Evolutionary conservation across 305 asterid genomes (phyloP), one percentile per base, ranked within the genome.

Genomic region (Striga hermonthica): DNA sequence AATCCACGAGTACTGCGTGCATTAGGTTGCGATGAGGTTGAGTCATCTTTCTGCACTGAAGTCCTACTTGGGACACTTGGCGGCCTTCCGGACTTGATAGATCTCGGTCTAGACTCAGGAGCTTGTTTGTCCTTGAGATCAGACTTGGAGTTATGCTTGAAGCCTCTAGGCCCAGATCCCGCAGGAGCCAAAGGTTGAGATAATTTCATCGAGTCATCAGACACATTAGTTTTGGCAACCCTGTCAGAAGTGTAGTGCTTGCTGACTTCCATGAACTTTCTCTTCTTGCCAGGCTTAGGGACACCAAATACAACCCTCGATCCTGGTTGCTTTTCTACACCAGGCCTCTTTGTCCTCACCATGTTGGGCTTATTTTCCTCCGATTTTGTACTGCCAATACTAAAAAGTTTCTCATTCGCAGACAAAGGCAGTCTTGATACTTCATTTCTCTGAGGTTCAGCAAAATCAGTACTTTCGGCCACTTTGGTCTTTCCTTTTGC

Each of bases 211-310:
- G 92, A 80, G 77, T 84, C 95, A 71, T 74, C 77, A 11, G 85
- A 74, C 62, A 76, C 75, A 45, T 67, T 76, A 67, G 76, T 74
- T 81, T 81, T 86, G 67, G 74, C 60, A 67, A 66, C 76, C 75
- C 67, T 65, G 60, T 90, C 91, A 57, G 95, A 84, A 74, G 73
- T 90, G 57, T 88, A 88, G 70, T 93, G 99, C 72, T 93, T 90
- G 88, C 95, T 90, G 43, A 93, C 99, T 40, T 94, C 97, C 96
- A 94, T 91, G 75, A 87, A 94, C 73, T 94, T 94, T 76, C 91
- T 81, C 75, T 84, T 94, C 83, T 88, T 94, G 65, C 98, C 97
- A 66, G 97, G 99, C 75, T 82, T 86, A 11, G 98, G 98, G 66
- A 90, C 90, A 54, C 99, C 99, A 72, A 90, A 82, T 55, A 89